These are phyloP conservation scores for Polygonum aviculare DNA, from an alignment of 148 eudicot species.

Conservation along the genomic window DNA sequence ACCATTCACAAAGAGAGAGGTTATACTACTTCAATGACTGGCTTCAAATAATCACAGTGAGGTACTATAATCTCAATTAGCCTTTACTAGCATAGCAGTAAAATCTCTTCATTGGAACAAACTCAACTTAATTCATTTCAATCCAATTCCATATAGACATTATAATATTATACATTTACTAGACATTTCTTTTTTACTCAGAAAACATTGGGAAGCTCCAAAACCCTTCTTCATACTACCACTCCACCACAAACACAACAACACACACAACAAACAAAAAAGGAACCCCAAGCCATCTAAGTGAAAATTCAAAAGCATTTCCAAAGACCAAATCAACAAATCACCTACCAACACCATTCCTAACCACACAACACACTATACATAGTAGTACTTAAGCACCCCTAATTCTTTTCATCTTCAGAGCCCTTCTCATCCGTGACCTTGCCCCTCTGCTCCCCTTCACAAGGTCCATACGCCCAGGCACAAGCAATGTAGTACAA, in stretches of 20 bases:
- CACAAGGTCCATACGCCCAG: slow-evolving; percentile 74
- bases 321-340: slow-evolving; percentile 2
- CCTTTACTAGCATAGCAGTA: not conserved
- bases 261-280: not conserved
- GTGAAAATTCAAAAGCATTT: slow-evolving; percentile 5
- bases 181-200: not conserved
- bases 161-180: slow-evolving; percentile 9
- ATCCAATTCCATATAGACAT: slow-evolving; percentile 6
- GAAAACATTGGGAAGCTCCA: slow-evolving; percentile 3
- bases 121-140: not conserved
- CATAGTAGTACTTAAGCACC: slow-evolving; percentile 13
- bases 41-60: not conserved
- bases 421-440: slow-evolving; percentile 17
- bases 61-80: not conserved
- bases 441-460: slow-evolving; percentile 21
- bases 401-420: slow-evolving; percentile 8
- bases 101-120: not conserved
- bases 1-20: not conserved
- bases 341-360: slow-evolving; percentile 21
- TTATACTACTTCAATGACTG: not conserved
- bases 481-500: slow-evolving; percentile 45
- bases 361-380: slow-evolving; percentile 16
- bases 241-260: not conserved
- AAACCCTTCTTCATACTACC: slow-evolving; percentile 1
- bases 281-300: not conserved